A percentile compares a stretch with the other conserved stretches of the same genome.
Evolutionary conservation across 345 rosid genomes (phyloP).

Genomic region (Moricandia moricandioides): DNA sequence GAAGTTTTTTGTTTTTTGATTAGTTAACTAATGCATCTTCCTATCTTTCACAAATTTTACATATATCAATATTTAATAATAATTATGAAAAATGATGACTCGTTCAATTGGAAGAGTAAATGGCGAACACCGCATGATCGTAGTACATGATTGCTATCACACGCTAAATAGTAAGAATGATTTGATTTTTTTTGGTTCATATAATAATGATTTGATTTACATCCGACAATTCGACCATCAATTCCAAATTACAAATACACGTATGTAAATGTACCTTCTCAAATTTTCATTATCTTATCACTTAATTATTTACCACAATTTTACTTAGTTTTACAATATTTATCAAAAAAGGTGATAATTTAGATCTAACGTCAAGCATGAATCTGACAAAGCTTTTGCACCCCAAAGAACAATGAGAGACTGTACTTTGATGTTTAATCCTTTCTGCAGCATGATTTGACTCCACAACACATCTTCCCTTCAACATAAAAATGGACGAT

Average conservation of each 20-base stretch:
- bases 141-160: conserved; percentile 16
- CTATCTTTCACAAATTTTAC: background rate
- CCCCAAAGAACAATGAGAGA: background rate
- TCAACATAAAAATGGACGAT: conserved; percentile 56
- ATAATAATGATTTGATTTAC: background rate
- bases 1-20: too few species aligned
- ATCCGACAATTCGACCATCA: conserved; percentile 25
- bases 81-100: conserved; percentile 19
- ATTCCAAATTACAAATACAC: conserved; percentile 28
- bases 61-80: background rate
- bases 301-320: background rate
- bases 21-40: background rate
- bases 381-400: background rate
- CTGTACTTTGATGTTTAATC: conserved; percentile 35
- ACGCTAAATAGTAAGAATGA: conserved; percentile 4
- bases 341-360: background rate
- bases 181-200: background rate
- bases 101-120: conserved; percentile 14
- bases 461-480: conserved; percentile 55
- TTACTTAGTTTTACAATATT: background rate
- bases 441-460: conserved; percentile 73
- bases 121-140: conserved; percentile 33
- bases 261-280: conserved; percentile 19
- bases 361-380: background rate
- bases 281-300: conserved; percentile 5